Evolutionary conservation across 2,329 filamentous ascomycete species (phyloP), one percentile per base, ranked within the genome.

Genomic region (Penicillium capsulatum): DNA sequence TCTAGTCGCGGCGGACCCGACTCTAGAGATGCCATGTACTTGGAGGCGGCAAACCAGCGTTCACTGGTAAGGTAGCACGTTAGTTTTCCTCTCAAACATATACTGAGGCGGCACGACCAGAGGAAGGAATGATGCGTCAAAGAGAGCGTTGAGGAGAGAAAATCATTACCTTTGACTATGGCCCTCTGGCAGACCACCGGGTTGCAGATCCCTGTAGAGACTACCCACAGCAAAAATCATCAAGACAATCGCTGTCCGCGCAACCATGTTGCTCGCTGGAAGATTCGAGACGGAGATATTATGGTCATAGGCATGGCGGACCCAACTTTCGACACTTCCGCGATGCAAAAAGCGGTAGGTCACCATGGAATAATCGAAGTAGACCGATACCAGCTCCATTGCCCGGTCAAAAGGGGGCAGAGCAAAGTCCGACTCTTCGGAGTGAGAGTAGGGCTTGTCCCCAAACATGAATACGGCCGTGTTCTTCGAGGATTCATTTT

Each of bases 301-400:
- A 16, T 54, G 55, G 34, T 69, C 59, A 36, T 74, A 65, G 6
- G 60, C 51, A 17, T 64, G 55, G 2, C 46, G 51, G 14, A 74
- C 50, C 74, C 75, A 79, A 0, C 47, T 36, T 35, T 75, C 69
- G 0, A 77, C 70, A 2, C 71, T 74, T 0, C 74, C 73, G 0
- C 75, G 64, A 50, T 80, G 76, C 14, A 81, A 51, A 40, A 80
- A 76, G 3, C 77, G 70, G 47, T 80, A 79, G 0, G 77, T 81
- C 0, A 77, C 75, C 14, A 78, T 75, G 5, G 75, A 77, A 40
- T 76, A 77, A 32, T 80, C 76, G 45, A 81, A 81, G 38, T 80
- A 81, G 5, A 76, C 62, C 6, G 67, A 64, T 3, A 80, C 59
- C 2, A 79, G 51, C 15, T 69, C 66, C 57, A 62, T 36, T 22